Conservation (phyloP, 768 basidiomycete genomes). For the Amanita rimosa region DNA sequence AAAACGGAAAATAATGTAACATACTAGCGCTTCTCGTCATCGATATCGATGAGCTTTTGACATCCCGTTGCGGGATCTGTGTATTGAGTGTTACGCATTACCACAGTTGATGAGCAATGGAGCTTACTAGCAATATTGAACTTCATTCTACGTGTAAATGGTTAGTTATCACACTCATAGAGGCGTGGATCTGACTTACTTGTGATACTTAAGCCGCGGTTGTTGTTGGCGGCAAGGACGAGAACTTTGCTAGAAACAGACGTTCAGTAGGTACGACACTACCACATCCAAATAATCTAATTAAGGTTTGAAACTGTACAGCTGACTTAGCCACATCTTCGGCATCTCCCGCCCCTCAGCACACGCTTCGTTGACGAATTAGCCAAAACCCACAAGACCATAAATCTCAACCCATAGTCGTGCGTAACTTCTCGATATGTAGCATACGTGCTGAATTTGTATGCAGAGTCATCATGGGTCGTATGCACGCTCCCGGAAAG, state of each 20-base stretch:
- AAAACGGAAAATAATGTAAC: conserved; percentile 13
- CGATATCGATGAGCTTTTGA: conserved; percentile 93
- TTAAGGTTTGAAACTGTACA: conserved; percentile 58
- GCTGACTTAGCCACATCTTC: conserved; percentile 32
- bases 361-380: conserved; percentile 7
- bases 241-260: conserved; percentile 10
- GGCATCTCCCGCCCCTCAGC: conserved; percentile 19
- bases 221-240: conserved; percentile 29
- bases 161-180: conserved; percentile 9
- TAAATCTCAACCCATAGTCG: conserved; percentile 24
- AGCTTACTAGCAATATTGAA: conserved; percentile 91
- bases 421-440: conserved; percentile 7
- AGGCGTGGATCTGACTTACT: conserved; percentile 11
- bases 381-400: conserved; percentile 29
- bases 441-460: conserved; percentile 10
- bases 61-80: conserved; percentile 92
- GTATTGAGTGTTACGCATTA: conserved; percentile 10
- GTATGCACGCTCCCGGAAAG: conserved; percentile 99
- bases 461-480: conserved; percentile 63
- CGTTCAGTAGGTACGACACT: conserved; percentile 3
- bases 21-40: conserved; percentile 82
- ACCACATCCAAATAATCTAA: conserved; percentile 13
- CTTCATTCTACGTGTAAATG: conserved; percentile 60
- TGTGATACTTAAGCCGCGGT: conserved; percentile 31
- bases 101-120: conserved; percentile 2